Evolutionary conservation across 1,139 yeast species (phyloP).

Genomic region (Debaryomycetaceae sp.): DNA sequence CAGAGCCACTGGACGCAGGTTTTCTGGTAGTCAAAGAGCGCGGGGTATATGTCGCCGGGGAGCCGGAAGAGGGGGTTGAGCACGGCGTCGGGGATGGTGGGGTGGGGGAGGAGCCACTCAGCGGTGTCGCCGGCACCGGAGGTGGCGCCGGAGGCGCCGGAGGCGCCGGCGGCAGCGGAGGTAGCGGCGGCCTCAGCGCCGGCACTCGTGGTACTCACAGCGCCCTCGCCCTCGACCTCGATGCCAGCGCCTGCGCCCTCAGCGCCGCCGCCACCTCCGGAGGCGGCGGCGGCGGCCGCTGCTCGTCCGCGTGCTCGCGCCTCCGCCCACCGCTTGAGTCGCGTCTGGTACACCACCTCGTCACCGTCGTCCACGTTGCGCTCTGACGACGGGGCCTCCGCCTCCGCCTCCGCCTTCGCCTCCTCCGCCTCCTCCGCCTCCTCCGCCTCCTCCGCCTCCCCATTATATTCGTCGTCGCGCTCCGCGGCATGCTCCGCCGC

Average conservation of each 20-base stretch:
- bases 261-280: too few relatives aligned
- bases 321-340: slow-evolving; percentile 58
- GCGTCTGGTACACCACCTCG: slow-evolving; percentile 52
- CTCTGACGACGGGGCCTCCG: slow-evolving; percentile 7
- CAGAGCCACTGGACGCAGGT: slow-evolving; percentile 81
- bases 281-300: slow-evolving; percentile 4
- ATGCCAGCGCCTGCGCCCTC: too few relatives aligned
- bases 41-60: slow-evolving; percentile 89
- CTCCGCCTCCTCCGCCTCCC: slow-evolving; percentile 9
- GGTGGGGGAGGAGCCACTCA: slow-evolving; percentile 77
- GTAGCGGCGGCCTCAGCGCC: not conserved
- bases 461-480: slow-evolving; percentile 11
- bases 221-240: too few relatives aligned
- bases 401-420: slow-evolving; percentile 9
- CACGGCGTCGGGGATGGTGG: slow-evolving; percentile 67
- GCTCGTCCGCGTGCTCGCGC: slow-evolving; percentile 36
- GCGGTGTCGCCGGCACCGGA: slow-evolving; percentile 13
- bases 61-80: slow-evolving; percentile 64
- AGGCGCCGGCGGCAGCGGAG: slow-evolving; percentile 3
- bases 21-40: slow-evolving; percentile 87
- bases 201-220: too few relatives aligned
- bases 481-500: slow-evolving; percentile 14
- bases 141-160: slow-evolving; percentile 7
- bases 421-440: slow-evolving; percentile 17
- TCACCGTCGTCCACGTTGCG: slow-evolving; percentile 76